Evolutionary conservation across 2,329 filamentous ascomycete species (phyloP).

Genomic region (Alternaria angustiovoidea): DNA sequence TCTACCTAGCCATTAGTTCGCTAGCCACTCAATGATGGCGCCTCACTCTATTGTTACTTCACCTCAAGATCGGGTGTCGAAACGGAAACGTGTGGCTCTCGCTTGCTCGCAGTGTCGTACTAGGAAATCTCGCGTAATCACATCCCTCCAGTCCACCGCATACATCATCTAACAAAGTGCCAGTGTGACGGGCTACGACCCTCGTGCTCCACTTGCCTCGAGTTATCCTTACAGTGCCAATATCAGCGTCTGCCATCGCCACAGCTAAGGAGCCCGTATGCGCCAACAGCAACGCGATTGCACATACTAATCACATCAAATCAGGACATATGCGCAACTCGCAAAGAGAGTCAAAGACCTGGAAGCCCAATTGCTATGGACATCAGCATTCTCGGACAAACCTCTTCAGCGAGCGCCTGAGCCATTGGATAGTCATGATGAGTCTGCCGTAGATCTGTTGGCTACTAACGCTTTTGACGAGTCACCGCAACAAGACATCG

Average conservation of each 20-base stretch:
- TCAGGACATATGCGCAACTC: background rate
- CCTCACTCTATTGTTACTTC: rapidly evolving
- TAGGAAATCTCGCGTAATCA: background rate
- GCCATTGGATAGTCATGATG: background rate
- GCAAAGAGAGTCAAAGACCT: background rate
- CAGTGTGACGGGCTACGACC: background rate
- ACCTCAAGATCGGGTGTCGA: background rate
- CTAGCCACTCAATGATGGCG: too few relatives aligned
- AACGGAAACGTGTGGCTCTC: background rate
- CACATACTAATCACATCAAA: background rate
- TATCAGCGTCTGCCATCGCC: background rate
- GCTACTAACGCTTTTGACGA: background rate
- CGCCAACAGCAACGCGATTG: background rate
- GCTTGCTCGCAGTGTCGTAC: background rate
- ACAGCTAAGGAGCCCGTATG: background rate
- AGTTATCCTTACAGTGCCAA: background rate
- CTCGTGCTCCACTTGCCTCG: background rate
- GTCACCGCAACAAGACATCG: background rate
- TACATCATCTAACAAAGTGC: background rate
- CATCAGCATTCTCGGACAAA: background rate
- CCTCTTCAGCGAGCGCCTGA: background rate
- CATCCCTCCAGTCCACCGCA: background rate
- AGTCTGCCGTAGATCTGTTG: background rate
- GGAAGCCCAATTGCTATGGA: background rate
- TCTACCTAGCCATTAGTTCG: too few relatives aligned